Evolutionary conservation across 371 early-diverging fungal genomes (phyloP).

Genomic region (Syncephalis fuscata): DNA sequence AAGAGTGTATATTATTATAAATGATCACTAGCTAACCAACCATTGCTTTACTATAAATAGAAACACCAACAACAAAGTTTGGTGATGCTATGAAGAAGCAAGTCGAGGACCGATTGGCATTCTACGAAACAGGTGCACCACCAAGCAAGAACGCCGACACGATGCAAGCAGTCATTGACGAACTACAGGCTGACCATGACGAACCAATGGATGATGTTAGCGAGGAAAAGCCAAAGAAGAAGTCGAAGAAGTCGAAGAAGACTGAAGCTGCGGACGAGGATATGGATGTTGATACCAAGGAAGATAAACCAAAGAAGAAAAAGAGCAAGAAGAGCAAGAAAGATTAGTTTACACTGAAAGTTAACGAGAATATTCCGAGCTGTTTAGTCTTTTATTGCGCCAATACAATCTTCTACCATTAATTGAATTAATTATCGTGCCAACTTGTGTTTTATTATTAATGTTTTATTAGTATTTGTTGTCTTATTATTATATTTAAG

Average conservation of each 20-base stretch:
- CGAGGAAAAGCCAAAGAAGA: slow-evolving; percentile 13
- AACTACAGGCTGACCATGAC: slow-evolving; percentile 40
- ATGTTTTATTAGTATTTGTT: too few species aligned
- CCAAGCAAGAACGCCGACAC: slow-evolving; percentile 88
- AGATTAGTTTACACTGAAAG: too few species aligned
- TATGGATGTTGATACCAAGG: slow-evolving; percentile 1
- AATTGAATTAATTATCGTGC: too few species aligned
- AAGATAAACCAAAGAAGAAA: slow-evolving; percentile 10
- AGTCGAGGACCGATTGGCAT: slow-evolving; percentile 90
- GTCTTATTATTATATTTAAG: too few species aligned
- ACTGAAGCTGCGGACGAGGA: slow-evolving; percentile 7
- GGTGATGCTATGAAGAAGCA: slow-evolving; percentile 92
- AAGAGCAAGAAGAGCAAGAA: slow-evolving; percentile 16
- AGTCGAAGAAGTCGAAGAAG: slow-evolving; percentile 14
- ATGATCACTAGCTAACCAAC: background rate
- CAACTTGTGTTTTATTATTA: too few species aligned
- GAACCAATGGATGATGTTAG: slow-evolving; percentile 13
- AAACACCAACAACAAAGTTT: slow-evolving; percentile 73
- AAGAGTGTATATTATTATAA: background rate
- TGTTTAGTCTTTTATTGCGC: too few species aligned
- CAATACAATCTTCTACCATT: too few species aligned
- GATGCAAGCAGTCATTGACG: slow-evolving; percentile 74
- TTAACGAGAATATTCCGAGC: too few species aligned
- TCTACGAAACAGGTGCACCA: slow-evolving; percentile 78
- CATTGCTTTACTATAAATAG: slow-evolving; percentile 9